Conservation (phyloP, 2,329 filamentous ascomycete species). For the Aspergillus costaricaensis region DNA sequence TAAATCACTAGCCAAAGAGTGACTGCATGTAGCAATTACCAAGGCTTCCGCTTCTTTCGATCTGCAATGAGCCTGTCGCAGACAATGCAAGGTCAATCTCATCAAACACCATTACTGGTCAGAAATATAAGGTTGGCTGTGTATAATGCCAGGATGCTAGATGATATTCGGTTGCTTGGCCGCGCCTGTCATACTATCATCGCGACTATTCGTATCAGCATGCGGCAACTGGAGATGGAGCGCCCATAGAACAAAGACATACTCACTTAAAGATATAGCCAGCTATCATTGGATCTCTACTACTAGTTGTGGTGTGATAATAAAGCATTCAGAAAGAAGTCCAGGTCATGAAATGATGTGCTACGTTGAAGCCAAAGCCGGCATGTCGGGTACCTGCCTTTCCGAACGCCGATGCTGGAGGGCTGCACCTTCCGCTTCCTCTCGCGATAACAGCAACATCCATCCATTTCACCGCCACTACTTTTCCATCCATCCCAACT, state of each 20-base stretch:
- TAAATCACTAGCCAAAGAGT: too few species aligned
- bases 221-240: neutral
- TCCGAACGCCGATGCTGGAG: neutral
- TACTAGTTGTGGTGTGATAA: too few species aligned
- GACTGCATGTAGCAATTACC: too few species aligned
- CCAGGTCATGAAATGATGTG: too few species aligned
- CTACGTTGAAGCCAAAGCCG: too few species aligned
- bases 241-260: neutral
- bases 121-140: neutral
- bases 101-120: too few species aligned
- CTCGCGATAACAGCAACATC: neutral
- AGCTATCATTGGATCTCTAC: neutral
- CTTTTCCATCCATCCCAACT: neutral
- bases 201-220: neutral
- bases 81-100: too few species aligned
- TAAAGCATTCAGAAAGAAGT: too few species aligned
- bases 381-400: neutral
- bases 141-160: neutral
- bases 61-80: too few species aligned
- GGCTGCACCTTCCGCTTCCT: neutral
- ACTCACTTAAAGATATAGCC: neutral
- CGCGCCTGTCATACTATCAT: neutral
- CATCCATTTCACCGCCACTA: neutral
- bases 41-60: too few species aligned
- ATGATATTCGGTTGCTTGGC: neutral